Evolutionary conservation across 352 stramenopile species (phyloP).

Genomic region (Achlya hypogyna): DNA sequence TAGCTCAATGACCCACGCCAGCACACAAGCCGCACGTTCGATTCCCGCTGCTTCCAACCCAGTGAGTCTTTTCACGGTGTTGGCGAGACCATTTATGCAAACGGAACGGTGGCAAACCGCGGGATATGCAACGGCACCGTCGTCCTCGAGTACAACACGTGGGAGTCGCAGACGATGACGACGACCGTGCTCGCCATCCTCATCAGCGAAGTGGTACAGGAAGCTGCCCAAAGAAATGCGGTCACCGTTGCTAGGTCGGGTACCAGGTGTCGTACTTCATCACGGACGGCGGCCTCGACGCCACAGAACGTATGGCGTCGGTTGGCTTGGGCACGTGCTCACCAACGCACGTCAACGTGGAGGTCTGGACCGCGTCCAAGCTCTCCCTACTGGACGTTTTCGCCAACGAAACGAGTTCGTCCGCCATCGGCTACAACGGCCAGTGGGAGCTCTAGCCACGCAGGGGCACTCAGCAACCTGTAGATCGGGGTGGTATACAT

Average conservation of each 20-base stretch:
- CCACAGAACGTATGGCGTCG: conserved; percentile 32
- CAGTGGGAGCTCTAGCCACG: no score
- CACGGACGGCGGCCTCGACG: not conserved
- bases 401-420: conserved; percentile 27
- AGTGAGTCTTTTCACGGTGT: conserved; percentile 1
- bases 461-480: no score
- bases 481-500: not conserved
- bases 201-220: conserved; percentile 14
- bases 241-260: not conserved
- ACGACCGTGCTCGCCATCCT: conserved; percentile 40
- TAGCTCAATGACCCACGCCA: conserved; percentile 7
- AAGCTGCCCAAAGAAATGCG: not conserved
- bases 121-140: conserved; percentile 27
- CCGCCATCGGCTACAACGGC: not conserved
- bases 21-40: not conserved
- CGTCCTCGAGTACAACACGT: conserved; percentile 36
- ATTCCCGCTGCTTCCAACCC: not conserved
- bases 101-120: conserved; percentile 18
- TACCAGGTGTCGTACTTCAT: conserved; percentile 1
- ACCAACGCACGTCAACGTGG: conserved; percentile 45
- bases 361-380: conserved; percentile 38
- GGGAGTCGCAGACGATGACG: conserved; percentile 31
- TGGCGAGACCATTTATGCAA: conserved; percentile 11
- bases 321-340: conserved; percentile 30
- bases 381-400: conserved; percentile 31